These are phyloP conservation scores for Eimeria necatrix DNA, from an alignment of 169 alveolate genomes.

Conservation along the genomic window DNA sequence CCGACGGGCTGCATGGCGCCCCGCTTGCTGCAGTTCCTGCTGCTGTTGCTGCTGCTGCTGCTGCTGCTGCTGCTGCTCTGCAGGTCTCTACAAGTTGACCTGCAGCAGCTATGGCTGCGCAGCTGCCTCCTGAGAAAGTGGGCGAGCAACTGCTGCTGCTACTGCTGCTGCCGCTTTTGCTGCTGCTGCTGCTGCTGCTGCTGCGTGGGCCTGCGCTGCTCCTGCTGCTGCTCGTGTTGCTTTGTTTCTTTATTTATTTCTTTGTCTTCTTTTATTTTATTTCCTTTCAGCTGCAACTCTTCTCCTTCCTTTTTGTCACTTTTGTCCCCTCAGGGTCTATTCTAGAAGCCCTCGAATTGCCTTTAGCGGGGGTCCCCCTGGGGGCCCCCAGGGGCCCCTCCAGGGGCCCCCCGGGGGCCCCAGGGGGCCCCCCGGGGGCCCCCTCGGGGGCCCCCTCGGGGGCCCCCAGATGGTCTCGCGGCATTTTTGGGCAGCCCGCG, in stretches of 20 bases:
- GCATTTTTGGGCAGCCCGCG: slow-evolving; percentile 20
- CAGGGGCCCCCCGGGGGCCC: background rate
- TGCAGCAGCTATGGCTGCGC: slow-evolving; percentile 43
- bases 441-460: background rate
- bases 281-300: background rate
- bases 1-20: no score
- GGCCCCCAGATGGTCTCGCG: background rate
- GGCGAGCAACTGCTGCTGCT: background rate
- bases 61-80: slow-evolving; percentile 68
- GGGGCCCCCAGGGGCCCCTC: background rate
- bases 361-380: background rate
- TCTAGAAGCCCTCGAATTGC: no score
- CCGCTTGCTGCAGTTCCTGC: background rate
- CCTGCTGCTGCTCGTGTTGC: no score
- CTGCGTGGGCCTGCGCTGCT: no score
- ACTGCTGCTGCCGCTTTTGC: background rate
- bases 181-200: no score
- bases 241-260: background rate
- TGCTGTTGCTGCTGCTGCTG: slow-evolving; percentile 53
- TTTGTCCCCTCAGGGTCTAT: no score
- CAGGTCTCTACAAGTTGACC: slow-evolving; percentile 9
- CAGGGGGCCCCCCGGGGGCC: no score
- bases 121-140: slow-evolving; percentile 36
- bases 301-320: background rate
- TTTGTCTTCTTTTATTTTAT: background rate